Conservation (phyloP, 2,329 filamentous ascomycete species). For the Xenoacremonium recifei region DNA sequence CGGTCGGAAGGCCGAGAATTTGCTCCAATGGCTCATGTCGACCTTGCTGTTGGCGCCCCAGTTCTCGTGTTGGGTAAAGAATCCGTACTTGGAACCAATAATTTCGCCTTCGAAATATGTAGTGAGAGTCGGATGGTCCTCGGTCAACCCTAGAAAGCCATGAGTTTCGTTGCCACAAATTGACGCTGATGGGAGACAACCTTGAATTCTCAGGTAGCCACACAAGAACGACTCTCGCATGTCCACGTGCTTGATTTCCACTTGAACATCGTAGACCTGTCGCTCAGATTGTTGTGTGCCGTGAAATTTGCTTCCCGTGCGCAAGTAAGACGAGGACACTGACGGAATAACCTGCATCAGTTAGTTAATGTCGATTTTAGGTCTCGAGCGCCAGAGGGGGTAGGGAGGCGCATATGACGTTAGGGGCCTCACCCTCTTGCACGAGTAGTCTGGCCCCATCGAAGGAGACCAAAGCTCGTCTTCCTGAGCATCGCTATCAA, state of each 20-base stretch:
- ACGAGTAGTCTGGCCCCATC: conserved; percentile 39
- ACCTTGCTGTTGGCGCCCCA: conserved; percentile 94
- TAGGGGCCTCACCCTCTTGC: conserved; percentile 31
- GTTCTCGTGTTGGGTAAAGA: conserved; percentile 80
- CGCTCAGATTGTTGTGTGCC: conserved; percentile 93
- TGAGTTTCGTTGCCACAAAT: conserved; percentile 11
- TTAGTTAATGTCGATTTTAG: too few relatives aligned
- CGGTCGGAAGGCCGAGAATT: conserved; percentile 83
- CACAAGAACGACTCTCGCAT: conserved; percentile 92
- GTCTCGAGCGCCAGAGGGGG: conserved; percentile 2
- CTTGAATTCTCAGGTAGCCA: conserved; percentile 93
- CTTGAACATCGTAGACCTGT: conserved; percentile 91
- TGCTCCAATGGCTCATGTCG: conserved; percentile 89
- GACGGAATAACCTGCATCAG: conserved; percentile 64
- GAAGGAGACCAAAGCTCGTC: conserved; percentile 33
- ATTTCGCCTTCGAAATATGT: conserved; percentile 99
- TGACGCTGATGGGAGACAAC: conserved; percentile 31
- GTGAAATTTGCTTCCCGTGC: conserved; percentile 82
- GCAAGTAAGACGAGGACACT: conserved; percentile 82
- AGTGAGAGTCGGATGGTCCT: conserved; percentile 94
- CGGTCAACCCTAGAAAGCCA: conserved; percentile 69
- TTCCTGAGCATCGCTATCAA: conserved; percentile 23
- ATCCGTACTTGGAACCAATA: conserved; percentile 92
- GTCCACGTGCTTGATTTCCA: conserved; percentile 95
- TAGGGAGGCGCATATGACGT: background rate